Evolutionary conservation across 2,329 filamentous ascomycete genomes (phyloP), one percentile per base, ranked within the genome.

Genomic region (Penicillium sp.): DNA sequence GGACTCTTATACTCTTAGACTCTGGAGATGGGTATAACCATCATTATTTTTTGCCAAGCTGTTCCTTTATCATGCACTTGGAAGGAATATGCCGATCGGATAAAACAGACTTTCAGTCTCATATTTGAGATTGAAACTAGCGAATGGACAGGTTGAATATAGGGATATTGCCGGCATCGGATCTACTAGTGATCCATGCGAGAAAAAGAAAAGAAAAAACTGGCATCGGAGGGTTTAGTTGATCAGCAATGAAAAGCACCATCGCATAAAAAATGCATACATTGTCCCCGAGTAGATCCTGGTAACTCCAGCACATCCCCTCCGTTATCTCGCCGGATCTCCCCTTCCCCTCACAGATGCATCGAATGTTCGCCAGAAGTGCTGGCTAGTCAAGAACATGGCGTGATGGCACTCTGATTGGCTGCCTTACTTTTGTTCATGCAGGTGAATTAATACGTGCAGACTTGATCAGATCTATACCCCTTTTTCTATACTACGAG

Each of bases 281-380:
- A 14, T 38, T 12, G 26, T 31, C 5, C 11, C 11, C 30, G 11
- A 12, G 30, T 14, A 43, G 30, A 50, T 22, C 12, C 14, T 19
- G 9, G 17, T 4, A 22, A n/a, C 6, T 30, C 19, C 40, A 55
- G 33, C 41, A 19, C 28, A 51, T 41, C n/a, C 44, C 51, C 44
- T 53, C 30, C 25, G 26, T 28, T 35, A 14, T 44, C 35, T 8
- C 35, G 26, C n/a, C 10, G 38, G 47, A 50, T 50, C 19, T 35
- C 22, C n/a, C 26, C 36, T 50, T n/a, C 46, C 47, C 53, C 47
- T 45, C 47, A 55, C 19, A 2, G 33, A 45, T 45, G 40, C 47
- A 51, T 51, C 47, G 47, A 45, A 51, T 50, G 53, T 51, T 44
- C 41, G 48, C 44, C 30, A 45, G 53, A 35, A 45, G 47, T 30